Conservation (phyloP, 1,284 basidiomycete species). For the Apiotrichum sp. region DNA sequence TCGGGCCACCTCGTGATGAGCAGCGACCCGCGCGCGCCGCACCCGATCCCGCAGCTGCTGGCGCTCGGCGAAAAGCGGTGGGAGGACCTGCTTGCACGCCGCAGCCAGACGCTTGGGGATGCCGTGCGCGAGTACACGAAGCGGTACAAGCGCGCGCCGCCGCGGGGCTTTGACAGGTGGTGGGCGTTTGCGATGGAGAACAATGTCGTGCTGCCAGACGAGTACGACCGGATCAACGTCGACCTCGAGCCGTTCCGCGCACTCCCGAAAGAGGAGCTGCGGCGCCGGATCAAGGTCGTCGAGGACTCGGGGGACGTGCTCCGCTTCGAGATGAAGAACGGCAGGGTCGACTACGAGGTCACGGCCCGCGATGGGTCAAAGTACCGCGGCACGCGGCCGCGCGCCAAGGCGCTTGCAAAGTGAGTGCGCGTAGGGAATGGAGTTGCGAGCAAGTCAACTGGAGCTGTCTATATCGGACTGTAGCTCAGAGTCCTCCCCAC, state of each 20-base stretch:
- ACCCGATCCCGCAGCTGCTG: conserved; percentile 75
- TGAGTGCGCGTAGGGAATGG: conserved; percentile 8
- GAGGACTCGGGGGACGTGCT: conserved; percentile 41
- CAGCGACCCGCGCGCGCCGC: conserved; percentile 44
- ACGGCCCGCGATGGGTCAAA: conserved; percentile 32
- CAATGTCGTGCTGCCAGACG: conserved; percentile 73
- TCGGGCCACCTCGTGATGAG: conserved; percentile 42
- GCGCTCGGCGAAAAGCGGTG: conserved; percentile 66
- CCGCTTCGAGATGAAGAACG: conserved; percentile 32
- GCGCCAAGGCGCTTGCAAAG: conserved; percentile 33
- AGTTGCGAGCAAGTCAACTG: too few species aligned
- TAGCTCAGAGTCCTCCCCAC: too few species aligned
- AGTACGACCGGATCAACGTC: conserved; percentile 72
- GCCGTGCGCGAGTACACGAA: conserved; percentile 71
- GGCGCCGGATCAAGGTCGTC: conserved; percentile 57
- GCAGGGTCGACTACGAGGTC: conserved; percentile 24
- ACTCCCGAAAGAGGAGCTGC: conserved; percentile 63
- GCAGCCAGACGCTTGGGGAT: conserved; percentile 65
- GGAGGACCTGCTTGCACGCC: conserved; percentile 58
- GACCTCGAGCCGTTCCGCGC: conserved; percentile 78
- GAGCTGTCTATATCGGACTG: too few species aligned
- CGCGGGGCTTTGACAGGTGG: conserved; percentile 82
- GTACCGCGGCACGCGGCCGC: conserved; percentile 22
- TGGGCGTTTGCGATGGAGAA: conserved; percentile 69
- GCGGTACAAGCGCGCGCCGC: conserved; percentile 70